These are phyloP conservation scores for Fonsecaea pedrosoi DNA, from an alignment of 2,329 filamentous ascomycete species.

Conservation along the genomic window DNA sequence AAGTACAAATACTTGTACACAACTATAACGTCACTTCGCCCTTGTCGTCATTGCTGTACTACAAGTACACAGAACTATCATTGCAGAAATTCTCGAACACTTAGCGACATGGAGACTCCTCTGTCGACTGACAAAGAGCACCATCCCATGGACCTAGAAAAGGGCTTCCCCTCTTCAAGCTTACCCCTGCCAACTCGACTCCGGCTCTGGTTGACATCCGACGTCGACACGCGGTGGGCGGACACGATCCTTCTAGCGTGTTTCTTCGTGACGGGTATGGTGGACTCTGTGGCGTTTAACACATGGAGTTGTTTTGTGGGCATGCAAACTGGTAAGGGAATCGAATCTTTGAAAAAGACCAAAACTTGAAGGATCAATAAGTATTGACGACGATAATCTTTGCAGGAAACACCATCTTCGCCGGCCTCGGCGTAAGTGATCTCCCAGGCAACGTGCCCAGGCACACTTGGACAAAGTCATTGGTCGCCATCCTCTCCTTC, in stretches of 20 bases:
- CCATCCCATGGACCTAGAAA: constrained; percentile 12
- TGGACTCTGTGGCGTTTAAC: constrained; percentile 53
- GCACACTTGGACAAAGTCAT: constrained; percentile 51
- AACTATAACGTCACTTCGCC: background rate
- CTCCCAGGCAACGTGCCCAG: constrained; percentile 46
- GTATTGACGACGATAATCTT: constrained; percentile 33
- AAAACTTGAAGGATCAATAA: constrained; percentile 28
- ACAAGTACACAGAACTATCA: background rate
- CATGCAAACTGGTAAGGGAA: constrained; percentile 54
- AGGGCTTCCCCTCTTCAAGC: constrained; percentile 7
- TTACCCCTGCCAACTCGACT: constrained; percentile 22
- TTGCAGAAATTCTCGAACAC: background rate
- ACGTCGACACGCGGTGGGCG: constrained; percentile 29
- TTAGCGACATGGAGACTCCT: constrained; percentile 18
- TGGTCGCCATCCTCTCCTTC: constrained; percentile 49
- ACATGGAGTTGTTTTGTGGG: constrained; percentile 55
- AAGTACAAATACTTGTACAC: too few species aligned
- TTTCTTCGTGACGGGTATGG: constrained; percentile 51
- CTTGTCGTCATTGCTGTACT: background rate
- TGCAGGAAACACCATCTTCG: constrained; percentile 52
- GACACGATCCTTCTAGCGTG: constrained; percentile 40
- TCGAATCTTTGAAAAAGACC: background rate
- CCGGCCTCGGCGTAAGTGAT: constrained; percentile 50
- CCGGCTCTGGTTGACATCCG: constrained; percentile 15
- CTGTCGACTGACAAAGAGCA: constrained; percentile 1